These are phyloP conservation scores for Streptanthus diversifolius DNA, from an alignment of 345 rosid species.

Conservation along the genomic window DNA sequence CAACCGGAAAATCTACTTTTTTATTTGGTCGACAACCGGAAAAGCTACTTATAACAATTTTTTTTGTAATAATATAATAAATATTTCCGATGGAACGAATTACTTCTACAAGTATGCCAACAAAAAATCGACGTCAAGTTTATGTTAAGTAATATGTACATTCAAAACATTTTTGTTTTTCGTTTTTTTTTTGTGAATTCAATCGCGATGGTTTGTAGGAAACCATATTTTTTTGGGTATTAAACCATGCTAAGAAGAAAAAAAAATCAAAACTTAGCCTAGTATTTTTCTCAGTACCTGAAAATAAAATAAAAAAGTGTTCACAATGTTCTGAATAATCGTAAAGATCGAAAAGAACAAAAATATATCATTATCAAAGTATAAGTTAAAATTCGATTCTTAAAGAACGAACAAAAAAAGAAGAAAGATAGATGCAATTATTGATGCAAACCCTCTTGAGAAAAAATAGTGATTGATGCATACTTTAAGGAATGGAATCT, in stretches of 20 bases:
- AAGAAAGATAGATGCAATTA: constrained; percentile 1
- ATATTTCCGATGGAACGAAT: no score
- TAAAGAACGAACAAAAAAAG: background rate
- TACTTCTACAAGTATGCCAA: no score
- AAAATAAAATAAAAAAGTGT: no score
- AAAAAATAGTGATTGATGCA: background rate
- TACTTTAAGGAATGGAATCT: constrained; percentile 16
- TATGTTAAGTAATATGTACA: background rate
- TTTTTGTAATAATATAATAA: no score
- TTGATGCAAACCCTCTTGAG: constrained; percentile 4
- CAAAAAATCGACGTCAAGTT: background rate
- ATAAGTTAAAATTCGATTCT: constrained; percentile 15
- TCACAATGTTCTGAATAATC: constrained; percentile 8
- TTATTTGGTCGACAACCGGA: no score
- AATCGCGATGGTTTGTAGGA: background rate
- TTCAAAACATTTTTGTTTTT: background rate
- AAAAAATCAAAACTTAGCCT: background rate
- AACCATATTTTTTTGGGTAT: background rate
- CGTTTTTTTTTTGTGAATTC: background rate
- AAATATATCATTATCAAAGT: constrained; percentile 10
- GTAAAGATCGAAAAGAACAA: constrained; percentile 1
- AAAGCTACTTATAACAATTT: no score
- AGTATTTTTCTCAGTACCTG: background rate
- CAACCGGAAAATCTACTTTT: no score
- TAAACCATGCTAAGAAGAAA: background rate